Percentiles rank a stretch among this genome's conserved stretches.
Conservation (phyloP, 306 rosid species). For the Medicago ruthenica region DNA sequence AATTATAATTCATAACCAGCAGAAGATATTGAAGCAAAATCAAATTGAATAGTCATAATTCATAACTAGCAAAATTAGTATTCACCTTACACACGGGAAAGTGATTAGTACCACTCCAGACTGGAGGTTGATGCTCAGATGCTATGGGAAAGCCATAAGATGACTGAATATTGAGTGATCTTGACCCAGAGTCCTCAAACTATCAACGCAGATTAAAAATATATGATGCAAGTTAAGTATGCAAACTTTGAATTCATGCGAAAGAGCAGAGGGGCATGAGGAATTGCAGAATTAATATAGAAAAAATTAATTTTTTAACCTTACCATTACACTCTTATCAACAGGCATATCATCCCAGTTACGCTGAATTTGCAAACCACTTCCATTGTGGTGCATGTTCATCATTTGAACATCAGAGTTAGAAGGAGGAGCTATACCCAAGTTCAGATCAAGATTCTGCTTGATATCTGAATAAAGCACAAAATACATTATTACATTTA, state of each 20-base stretch:
- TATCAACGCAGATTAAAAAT: constrained; percentile 35
- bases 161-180: constrained; percentile 50
- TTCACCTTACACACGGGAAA: constrained; percentile 64
- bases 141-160: constrained; percentile 55
- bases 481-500: neutral
- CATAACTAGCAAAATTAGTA: neutral
- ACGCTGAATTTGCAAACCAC: constrained; percentile 50
- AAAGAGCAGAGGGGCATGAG: neutral
- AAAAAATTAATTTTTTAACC: constrained; percentile 19
- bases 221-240: neutral
- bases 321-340: constrained; percentile 66
- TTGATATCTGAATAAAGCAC: constrained; percentile 50
- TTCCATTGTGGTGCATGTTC: constrained; percentile 37
- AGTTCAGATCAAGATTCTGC: constrained; percentile 78
- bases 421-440: constrained; percentile 79
- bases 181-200: constrained; percentile 63
- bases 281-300: neutral
- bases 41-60: neutral
- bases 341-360: constrained; percentile 53
- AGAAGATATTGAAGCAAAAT: too few relatives aligned
- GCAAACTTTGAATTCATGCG: neutral
- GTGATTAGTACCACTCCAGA: constrained; percentile 54
- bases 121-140: constrained; percentile 59
- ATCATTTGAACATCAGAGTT: constrained; percentile 51
- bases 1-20: too few relatives aligned